Evolutionary conservation across 139 green algal species (phyloP).

Genomic region (Volvox reticuliferus): DNA sequence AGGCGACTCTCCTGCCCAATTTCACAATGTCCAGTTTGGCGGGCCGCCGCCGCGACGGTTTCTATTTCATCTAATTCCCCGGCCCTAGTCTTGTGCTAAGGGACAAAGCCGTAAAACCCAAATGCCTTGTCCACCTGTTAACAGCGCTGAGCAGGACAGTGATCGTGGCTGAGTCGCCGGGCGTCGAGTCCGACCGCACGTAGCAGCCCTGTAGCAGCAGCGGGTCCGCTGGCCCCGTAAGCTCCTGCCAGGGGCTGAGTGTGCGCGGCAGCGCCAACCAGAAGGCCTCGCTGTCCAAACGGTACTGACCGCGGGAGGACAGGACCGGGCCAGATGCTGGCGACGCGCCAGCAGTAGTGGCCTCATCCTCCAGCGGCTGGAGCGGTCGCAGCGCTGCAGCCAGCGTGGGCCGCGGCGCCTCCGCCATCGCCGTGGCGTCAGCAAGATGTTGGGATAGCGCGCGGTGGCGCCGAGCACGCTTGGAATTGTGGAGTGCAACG

Average conservation of each 20-base stretch:
- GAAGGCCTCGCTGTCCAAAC: conserved; percentile 39
- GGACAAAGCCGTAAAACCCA: too few species aligned
- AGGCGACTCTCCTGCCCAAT: too few species aligned
- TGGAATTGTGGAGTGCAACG: conserved; percentile 56
- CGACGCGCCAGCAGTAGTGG: neutral
- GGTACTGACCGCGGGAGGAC: neutral
- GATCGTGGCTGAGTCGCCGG: conserved; percentile 30
- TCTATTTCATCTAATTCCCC: too few species aligned
- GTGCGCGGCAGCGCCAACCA: conserved; percentile 22
- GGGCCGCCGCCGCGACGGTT: too few species aligned
- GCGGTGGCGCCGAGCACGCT: conserved; percentile 57
- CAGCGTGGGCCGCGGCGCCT: conserved; percentile 46
- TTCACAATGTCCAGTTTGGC: too few species aligned
- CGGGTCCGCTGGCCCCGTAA: conserved; percentile 65
- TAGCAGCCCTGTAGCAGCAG: conserved; percentile 53
- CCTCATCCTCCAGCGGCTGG: neutral
- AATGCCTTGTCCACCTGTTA: conserved; percentile 39
- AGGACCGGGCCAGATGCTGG: conserved; percentile 4
- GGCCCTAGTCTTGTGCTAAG: too few species aligned
- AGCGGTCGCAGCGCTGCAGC: conserved; percentile 10
- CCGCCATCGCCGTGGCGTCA: conserved; percentile 5
- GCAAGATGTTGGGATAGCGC: conserved; percentile 48
- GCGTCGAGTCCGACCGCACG: neutral
- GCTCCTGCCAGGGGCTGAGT: conserved; percentile 54
- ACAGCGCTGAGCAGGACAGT: conserved; percentile 50